A percentile compares a stretch with the other conserved stretches of the same genome.
Conservation (phyloP, 495 filamentous ascomycete genomes). For the Penicillium desertorum region DNA sequence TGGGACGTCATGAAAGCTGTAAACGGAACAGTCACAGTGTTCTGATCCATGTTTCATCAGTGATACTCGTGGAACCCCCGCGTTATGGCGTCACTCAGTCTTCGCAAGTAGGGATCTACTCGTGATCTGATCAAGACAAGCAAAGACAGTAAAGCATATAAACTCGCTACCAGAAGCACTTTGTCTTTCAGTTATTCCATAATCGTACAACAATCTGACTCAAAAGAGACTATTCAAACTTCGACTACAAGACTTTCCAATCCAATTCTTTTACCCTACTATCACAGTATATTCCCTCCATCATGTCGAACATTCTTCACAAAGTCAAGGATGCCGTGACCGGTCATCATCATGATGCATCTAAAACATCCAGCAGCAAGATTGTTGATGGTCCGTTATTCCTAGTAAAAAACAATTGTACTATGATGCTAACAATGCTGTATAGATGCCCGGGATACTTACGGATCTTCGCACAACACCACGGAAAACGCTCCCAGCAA, state of each 20-base stretch:
- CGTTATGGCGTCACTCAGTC: conserved; percentile 26
- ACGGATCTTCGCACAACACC: conserved; percentile 11
- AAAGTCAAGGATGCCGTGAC: conserved; percentile 72
- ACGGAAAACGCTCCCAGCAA: conserved; percentile 14
- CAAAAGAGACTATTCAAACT: conserved; percentile 2
- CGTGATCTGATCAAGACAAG: background rate
- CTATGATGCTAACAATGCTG: conserved; percentile 40
- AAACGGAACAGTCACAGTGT: background rate
- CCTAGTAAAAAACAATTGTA: background rate
- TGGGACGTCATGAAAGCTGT: conserved; percentile 26
- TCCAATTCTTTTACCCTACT: background rate
- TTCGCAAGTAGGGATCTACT: background rate
- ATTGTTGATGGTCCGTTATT: conserved; percentile 12
- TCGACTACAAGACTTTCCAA: background rate
- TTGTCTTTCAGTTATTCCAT: background rate
- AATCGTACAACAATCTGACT: background rate
- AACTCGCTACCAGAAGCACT: background rate
- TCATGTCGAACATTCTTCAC: conserved; percentile 67
- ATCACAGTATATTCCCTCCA: conserved; percentile 23
- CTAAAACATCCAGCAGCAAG: conserved; percentile 25
- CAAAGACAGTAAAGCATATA: background rate
- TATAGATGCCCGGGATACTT: conserved; percentile 35
- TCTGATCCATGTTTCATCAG: conserved; percentile 4
- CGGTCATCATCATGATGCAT: conserved; percentile 37
- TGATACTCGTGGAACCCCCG: conserved; percentile 8